phyloP scores from a whole-genome alignment of 179 eudicot species.

The Beta corolliflora region DNA sequence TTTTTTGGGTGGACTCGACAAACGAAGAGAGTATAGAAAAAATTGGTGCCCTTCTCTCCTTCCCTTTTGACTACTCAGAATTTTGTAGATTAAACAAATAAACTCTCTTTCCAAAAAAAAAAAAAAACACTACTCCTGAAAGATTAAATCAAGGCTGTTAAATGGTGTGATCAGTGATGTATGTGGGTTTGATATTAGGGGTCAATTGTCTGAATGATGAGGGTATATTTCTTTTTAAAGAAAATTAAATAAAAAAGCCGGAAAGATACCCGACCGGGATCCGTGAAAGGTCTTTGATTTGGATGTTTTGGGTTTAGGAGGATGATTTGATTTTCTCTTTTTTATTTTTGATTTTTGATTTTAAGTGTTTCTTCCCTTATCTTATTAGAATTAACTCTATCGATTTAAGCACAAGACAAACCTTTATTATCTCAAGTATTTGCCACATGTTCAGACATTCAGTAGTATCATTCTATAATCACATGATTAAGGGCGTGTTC shows the following conservation, averaged over 20 bases:
- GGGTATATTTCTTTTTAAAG: background rate
- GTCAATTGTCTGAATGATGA: constrained; percentile 23
- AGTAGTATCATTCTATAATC: no score
- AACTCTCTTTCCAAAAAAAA: no score
- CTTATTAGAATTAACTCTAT: no score
- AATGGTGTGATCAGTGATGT: no score
- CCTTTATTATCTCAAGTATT: no score
- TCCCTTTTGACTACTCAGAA: constrained; percentile 22
- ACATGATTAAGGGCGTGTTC: no score
- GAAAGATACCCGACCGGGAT: constrained; percentile 39
- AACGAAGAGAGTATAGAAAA: constrained; percentile 18
- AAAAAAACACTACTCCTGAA: background rate
- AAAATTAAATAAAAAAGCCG: background rate
- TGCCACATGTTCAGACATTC: no score
- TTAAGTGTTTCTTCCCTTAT: background rate
- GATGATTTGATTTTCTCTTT: background rate
- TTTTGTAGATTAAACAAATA: background rate
- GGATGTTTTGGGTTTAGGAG: background rate
- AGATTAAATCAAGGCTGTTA: constrained; percentile 11
- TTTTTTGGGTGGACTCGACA: constrained; percentile 24
- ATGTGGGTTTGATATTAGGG: constrained; percentile 14
- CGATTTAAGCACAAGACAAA: background rate
- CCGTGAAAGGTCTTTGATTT: constrained; percentile 31
- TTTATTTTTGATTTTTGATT: no score
- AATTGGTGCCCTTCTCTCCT: background rate